Evolutionary conservation across 345 rosid species (phyloP).

Genomic region (Salix caprea): DNA sequence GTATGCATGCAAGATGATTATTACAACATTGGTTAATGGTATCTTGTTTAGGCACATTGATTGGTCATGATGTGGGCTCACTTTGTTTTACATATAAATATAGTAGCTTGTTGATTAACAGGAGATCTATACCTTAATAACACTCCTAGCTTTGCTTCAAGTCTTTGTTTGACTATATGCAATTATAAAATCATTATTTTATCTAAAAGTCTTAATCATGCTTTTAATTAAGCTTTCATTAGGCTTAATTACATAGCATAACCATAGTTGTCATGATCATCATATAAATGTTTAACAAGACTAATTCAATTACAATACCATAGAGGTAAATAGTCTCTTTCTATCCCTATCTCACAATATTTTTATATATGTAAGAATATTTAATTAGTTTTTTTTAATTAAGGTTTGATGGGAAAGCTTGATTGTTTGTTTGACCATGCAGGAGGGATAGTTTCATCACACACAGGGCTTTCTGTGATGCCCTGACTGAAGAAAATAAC

Average conservation of each 20-base stretch:
- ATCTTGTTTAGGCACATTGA: not conserved
- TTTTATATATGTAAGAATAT: not conserved
- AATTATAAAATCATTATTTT: constrained; percentile 11
- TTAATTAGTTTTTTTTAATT: not conserved
- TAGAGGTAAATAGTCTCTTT: not conserved
- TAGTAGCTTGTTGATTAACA: not conserved
- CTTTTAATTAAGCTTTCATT: not conserved
- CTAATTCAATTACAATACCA: not conserved
- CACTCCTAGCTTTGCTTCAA: constrained; percentile 1
- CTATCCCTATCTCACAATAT: not conserved
- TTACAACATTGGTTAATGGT: constrained; percentile 4
- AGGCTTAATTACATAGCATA: not conserved
- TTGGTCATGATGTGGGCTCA: not conserved
- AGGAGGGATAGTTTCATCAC: constrained; percentile 68
- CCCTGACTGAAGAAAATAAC: constrained; percentile 49
- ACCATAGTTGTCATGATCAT: not conserved
- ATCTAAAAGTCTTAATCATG: not conserved
- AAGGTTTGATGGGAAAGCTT: not conserved
- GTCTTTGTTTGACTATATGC: constrained; percentile 20
- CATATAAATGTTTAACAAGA: not conserved
- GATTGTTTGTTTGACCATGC: constrained; percentile 6
- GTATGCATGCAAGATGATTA: not conserved
- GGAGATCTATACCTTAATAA: not conserved
- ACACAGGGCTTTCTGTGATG: constrained; percentile 71
- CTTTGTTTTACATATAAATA: not conserved